Percentiles rank a stretch among this genome's conserved stretches.
Evolutionary conservation across 2,329 filamentous ascomycete species (phyloP).

Genomic region (Cladosporium sp.): DNA sequence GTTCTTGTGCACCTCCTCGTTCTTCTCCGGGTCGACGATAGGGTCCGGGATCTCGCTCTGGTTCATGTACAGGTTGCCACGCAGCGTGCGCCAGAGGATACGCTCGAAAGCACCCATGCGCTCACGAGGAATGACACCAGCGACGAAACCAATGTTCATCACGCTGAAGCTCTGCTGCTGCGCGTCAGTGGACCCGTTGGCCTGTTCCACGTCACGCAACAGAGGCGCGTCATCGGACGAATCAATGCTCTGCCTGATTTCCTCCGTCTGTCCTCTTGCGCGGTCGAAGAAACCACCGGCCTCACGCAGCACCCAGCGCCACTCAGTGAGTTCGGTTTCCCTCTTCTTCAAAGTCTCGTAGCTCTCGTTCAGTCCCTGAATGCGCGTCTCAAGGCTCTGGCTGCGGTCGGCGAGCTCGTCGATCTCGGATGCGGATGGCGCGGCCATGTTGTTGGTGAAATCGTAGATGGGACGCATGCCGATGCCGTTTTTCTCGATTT

Average conservation of each 20-base stretch:
- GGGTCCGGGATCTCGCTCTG: slow-evolving; percentile 96
- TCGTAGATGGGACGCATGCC: slow-evolving; percentile 87
- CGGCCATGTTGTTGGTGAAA: slow-evolving; percentile 76
- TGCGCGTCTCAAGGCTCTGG: slow-evolving; percentile 86
- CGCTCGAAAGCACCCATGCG: slow-evolving; percentile 94
- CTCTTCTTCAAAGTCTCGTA: slow-evolving; percentile 98
- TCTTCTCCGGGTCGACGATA: slow-evolving; percentile 86
- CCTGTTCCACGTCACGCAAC: slow-evolving; percentile 88
- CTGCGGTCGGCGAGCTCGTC: slow-evolving; percentile 92
- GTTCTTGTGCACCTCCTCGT: slow-evolving; percentile 92
- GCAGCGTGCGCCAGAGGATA: slow-evolving; percentile 94
- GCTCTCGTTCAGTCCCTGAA: slow-evolving; percentile 91
- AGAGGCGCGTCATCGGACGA: slow-evolving; percentile 89
- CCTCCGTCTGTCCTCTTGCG: slow-evolving; percentile 92
- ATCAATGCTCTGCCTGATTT: slow-evolving; percentile 87
- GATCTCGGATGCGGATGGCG: slow-evolving; percentile 90
- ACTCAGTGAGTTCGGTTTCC: slow-evolving; percentile 94
- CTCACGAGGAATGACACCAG: slow-evolving; percentile 91
- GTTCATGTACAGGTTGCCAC: slow-evolving; percentile 99
- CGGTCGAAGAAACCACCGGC: slow-evolving; percentile 97
- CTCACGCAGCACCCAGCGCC: slow-evolving; percentile 96
- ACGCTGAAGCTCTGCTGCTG: slow-evolving; percentile 67
- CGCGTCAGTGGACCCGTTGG: slow-evolving; percentile 41
- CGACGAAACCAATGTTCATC: slow-evolving; percentile 98
- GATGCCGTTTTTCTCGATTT: slow-evolving; percentile 93